A percentile compares a stretch with the other conserved stretches of the same genome.
Conservation (phyloP, 306 rosid species). For the Rosa persica region DNA sequence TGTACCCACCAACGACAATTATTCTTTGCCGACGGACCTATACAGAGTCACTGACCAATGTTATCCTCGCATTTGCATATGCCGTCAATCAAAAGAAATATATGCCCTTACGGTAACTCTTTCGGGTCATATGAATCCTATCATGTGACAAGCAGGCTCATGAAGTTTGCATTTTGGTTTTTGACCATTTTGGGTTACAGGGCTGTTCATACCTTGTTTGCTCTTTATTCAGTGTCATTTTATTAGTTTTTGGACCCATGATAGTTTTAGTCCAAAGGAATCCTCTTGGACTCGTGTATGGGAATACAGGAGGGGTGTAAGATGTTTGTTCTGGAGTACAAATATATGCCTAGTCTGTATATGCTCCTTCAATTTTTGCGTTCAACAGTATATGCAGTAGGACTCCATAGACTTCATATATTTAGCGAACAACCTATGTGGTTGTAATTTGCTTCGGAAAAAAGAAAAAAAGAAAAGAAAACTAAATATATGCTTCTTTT, state of each 20-base stretch:
- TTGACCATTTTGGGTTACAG: constrained; percentile 7
- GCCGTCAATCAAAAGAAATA: neutral
- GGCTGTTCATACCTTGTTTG: neutral
- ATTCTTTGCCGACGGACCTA: constrained; percentile 11
- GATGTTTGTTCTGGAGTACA: constrained; percentile 2
- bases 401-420: neutral
- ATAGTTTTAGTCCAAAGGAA: neutral
- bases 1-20: constrained; percentile 4
- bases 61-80: neutral
- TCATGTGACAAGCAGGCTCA: constrained; percentile 13
- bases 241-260: neutral
- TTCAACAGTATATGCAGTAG: neutral
- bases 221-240: neutral
- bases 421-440: neutral
- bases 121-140: neutral
- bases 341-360: neutral
- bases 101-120: neutral
- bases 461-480: neutral
- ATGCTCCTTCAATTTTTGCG: neutral
- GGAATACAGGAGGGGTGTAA: neutral
- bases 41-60: constrained; percentile 25
- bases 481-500: too few species aligned
- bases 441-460: neutral
- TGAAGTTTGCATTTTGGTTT: constrained; percentile 10
- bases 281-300: neutral